phyloP scores from a whole-genome alignment of 2,329 filamentous ascomycete species.

The Fusarium xylarioides region DNA sequence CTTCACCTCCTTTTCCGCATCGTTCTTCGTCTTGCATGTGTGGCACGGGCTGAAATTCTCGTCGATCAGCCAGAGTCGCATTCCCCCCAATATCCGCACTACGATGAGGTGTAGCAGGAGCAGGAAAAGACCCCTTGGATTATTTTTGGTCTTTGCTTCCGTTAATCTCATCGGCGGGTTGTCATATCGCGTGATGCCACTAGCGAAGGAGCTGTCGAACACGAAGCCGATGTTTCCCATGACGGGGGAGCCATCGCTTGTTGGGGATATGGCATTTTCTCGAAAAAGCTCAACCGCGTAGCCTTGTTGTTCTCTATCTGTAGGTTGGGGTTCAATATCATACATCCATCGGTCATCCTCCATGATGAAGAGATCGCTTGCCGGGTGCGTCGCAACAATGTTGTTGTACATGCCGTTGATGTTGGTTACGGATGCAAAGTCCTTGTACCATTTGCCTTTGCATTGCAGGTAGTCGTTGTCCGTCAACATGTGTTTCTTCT shows the following conservation, averaged over 20 bases:
- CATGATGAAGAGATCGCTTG: neutral
- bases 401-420: neutral
- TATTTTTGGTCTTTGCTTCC: neutral
- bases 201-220: neutral
- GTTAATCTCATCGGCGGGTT: neutral
- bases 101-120: neutral
- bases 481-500: too few relatives aligned
- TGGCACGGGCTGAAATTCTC: neutral
- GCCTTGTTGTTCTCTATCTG: neutral
- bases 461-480: neutral
- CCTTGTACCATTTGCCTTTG: neutral
- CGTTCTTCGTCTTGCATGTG: neutral
- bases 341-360: neutral
- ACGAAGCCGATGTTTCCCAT: neutral
- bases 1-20: neutral
- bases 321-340: accelerated
- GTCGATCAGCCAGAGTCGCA: neutral
- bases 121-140: neutral
- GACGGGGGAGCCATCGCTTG: neutral
- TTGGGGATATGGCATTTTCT: neutral
- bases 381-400: neutral
- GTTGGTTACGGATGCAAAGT: neutral
- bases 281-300: neutral
- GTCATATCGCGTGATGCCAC: neutral
- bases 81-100: neutral